A percentile compares a stretch with the other conserved stretches of the same genome.
These are phyloP conservation scores for Polyplosphaeria fusca DNA, from an alignment of 495 filamentous ascomycete genomes.

Conservation along the genomic window DNA sequence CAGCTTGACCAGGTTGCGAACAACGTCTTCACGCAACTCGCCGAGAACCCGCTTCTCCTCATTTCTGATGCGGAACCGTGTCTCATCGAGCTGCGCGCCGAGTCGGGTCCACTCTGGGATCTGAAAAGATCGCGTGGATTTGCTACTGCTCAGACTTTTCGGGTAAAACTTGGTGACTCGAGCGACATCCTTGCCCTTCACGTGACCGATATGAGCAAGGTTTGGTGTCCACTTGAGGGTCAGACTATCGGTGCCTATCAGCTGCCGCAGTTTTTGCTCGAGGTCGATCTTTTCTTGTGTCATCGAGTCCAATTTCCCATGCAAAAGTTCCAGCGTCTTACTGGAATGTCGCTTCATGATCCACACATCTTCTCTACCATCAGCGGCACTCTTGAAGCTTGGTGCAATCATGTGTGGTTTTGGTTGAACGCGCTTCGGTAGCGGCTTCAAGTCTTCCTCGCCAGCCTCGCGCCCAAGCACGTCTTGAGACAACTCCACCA, in stretches of 20 bases:
- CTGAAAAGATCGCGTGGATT: slow-evolving; percentile 81
- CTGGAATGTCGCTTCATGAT: slow-evolving; percentile 80
- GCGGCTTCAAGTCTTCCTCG: slow-evolving; percentile 41
- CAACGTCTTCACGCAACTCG: slow-evolving; percentile 67
- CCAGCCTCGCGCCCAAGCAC: slow-evolving; percentile 60
- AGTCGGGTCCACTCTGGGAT: slow-evolving; percentile 78
- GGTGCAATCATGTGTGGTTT: slow-evolving; percentile 22
- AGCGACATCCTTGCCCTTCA: slow-evolving; percentile 74
- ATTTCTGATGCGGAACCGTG: slow-evolving; percentile 67
- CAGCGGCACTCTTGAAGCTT: slow-evolving; percentile 25
- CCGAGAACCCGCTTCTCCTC: slow-evolving; percentile 77
- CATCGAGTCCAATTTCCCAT: slow-evolving; percentile 59
- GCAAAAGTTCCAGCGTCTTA: slow-evolving; percentile 58
- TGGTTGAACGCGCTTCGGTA: slow-evolving; percentile 30
- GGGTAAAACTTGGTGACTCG: slow-evolving; percentile 29
- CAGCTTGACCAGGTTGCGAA: slow-evolving; percentile 73
- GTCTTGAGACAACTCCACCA: slow-evolving; percentile 65
- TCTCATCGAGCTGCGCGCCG: slow-evolving; percentile 68
- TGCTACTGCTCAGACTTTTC: slow-evolving; percentile 66
- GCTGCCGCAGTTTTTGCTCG: slow-evolving; percentile 55
- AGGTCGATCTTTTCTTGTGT: slow-evolving; percentile 57
- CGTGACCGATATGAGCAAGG: slow-evolving; percentile 83
- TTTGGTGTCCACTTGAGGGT: slow-evolving; percentile 80
- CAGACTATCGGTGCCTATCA: slow-evolving; percentile 49
- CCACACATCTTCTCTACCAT: slow-evolving; percentile 63